These are phyloP conservation scores for Fusarium sambucinum DNA, from an alignment of 2,329 filamentous ascomycete genomes.

Conservation along the genomic window DNA sequence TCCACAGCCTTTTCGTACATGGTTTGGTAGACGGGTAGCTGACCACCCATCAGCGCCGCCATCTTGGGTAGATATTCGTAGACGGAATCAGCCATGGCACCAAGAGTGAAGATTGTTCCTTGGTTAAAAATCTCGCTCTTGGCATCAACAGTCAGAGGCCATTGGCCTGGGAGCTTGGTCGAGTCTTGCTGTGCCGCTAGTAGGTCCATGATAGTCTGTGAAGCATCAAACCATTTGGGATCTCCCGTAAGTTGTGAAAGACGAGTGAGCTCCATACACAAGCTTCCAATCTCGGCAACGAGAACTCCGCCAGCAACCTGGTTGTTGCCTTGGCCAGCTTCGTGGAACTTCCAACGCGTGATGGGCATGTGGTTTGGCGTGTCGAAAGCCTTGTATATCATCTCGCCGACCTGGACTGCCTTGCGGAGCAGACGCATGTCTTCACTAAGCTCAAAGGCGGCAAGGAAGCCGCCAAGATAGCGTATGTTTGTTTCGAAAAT, in stretches of 20 bases:
- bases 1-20: constrained; percentile 69
- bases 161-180: constrained; percentile 78
- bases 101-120: constrained; percentile 59
- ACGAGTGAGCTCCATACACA: constrained; percentile 79
- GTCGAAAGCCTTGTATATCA: constrained; percentile 75
- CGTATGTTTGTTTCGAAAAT: constrained; percentile 79
- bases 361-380: constrained; percentile 75
- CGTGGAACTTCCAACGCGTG: constrained; percentile 60
- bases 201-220: constrained; percentile 74
- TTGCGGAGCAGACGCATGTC: constrained; percentile 69
- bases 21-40: constrained; percentile 64
- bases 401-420: constrained; percentile 71
- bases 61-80: constrained; percentile 96
- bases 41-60: constrained; percentile 73
- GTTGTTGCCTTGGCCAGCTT: constrained; percentile 50
- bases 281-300: constrained; percentile 67
- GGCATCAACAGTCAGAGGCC: constrained; percentile 63
- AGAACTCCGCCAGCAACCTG: constrained; percentile 54
- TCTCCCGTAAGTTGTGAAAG: constrained; percentile 80
- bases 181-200: constrained; percentile 73
- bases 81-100: constrained; percentile 62
- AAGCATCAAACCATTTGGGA: constrained; percentile 79
- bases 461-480: constrained; percentile 76
- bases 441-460: constrained; percentile 76
- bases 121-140: constrained; percentile 42